Evolutionary conservation across 2,329 filamentous ascomycete species (phyloP).

Genomic region (Sclerotinia nivalis): DNA sequence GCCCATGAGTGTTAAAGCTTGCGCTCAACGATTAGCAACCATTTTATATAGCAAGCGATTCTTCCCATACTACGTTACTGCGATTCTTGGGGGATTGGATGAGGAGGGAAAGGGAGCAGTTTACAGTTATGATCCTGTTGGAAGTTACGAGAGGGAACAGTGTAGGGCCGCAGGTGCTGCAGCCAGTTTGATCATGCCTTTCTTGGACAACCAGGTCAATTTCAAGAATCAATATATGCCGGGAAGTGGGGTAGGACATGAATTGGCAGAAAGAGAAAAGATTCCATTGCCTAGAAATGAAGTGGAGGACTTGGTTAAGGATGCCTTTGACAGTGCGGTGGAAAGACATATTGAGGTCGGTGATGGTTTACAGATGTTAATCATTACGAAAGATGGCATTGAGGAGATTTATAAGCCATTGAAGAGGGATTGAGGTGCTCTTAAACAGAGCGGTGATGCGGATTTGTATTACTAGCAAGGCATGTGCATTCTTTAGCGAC

Average conservation of each 20-base stretch:
- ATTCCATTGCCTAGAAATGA: slow-evolving; percentile 69
- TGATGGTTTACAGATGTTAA: slow-evolving; percentile 92
- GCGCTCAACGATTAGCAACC: slow-evolving; percentile 90
- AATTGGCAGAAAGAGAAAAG: slow-evolving; percentile 69
- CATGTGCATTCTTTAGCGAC: slow-evolving; percentile 15
- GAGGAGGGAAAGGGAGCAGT: slow-evolving; percentile 92
- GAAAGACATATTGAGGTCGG: slow-evolving; percentile 99
- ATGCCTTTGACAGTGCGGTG: slow-evolving; percentile 96
- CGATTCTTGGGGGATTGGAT: slow-evolving; percentile 90
- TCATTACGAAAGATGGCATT: slow-evolving; percentile 85
- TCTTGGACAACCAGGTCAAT: slow-evolving; percentile 99
- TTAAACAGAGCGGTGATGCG: slow-evolving; percentile 9
- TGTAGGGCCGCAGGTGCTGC: slow-evolving; percentile 92
- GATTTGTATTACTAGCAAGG: slow-evolving; percentile 26
- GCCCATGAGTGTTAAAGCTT: slow-evolving; percentile 90
- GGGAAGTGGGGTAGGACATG: slow-evolving; percentile 80
- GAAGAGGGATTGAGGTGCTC: slow-evolving; percentile 75
- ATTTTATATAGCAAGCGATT: slow-evolving; percentile 98
- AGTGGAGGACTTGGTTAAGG: slow-evolving; percentile 86
- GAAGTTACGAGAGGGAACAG: slow-evolving; percentile 95
- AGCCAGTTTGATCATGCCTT: slow-evolving; percentile 95
- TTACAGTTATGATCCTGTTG: slow-evolving; percentile 97
- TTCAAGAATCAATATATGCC: slow-evolving; percentile 98
- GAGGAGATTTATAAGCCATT: slow-evolving; percentile 80
- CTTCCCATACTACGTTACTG: slow-evolving; percentile 97